Evolutionary conservation across 1,139 yeast genomes (phyloP).

Genomic region (Williopsis jadinii): DNA sequence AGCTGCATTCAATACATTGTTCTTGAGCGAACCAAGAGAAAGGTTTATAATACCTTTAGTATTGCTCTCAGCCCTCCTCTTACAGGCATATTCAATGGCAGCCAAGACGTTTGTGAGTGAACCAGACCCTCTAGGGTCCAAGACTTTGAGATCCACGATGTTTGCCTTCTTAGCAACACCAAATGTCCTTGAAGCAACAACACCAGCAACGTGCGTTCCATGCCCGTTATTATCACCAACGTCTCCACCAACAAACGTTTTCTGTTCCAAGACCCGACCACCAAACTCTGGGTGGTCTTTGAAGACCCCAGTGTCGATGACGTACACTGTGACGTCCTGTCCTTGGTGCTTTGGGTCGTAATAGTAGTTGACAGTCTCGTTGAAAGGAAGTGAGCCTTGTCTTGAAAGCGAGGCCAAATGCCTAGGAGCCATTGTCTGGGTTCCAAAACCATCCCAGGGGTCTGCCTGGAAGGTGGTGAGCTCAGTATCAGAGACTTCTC

Average conservation of each 20-base stretch:
- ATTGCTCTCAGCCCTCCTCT: conserved; percentile 38
- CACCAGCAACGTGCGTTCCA: conserved; percentile 84
- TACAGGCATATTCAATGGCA: conserved; percentile 66
- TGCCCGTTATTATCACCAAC: conserved; percentile 67
- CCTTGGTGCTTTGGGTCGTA: conserved; percentile 36
- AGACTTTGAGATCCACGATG: conserved; percentile 65
- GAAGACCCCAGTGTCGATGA: conserved; percentile 62
- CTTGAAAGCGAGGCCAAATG: conserved; percentile 64
- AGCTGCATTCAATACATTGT: conserved; percentile 62
- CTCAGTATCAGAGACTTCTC: neutral
- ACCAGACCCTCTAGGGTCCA: conserved; percentile 61
- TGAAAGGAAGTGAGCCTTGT: conserved; percentile 30
- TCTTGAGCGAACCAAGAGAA: conserved; percentile 69
- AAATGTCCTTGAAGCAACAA: conserved; percentile 68
- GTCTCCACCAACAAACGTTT: conserved; percentile 53
- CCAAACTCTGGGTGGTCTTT: conserved; percentile 51
- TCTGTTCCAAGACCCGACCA: conserved; percentile 45
- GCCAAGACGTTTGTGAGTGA: conserved; percentile 58
- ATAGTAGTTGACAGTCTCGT: conserved; percentile 26
- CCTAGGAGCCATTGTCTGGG: conserved; percentile 53
- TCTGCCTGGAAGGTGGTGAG: conserved; percentile 1
- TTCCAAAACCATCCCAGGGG: conserved; percentile 15
- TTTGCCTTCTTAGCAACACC: conserved; percentile 73
- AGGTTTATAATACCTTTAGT: conserved; percentile 66
- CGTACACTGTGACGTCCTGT: conserved; percentile 52